Evolutionary conservation across 305 asterid genomes (phyloP), one percentile per base, ranked within the genome.

Genomic region (Galium porrigens): DNA sequence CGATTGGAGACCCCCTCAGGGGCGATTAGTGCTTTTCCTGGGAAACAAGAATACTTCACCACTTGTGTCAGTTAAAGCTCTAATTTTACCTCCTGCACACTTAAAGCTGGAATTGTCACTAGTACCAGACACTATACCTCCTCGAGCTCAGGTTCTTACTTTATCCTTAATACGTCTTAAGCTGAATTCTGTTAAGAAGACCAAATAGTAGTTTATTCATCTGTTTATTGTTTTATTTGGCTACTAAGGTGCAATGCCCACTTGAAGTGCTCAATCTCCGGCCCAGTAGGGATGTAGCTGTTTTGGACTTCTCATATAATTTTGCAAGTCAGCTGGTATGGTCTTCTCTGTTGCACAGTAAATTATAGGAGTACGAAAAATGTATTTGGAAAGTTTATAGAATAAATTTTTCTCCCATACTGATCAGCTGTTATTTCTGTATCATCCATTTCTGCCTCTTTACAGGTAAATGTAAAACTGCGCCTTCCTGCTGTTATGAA

Each of bases 121-220:
- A 73, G 96, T 90, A 63, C 97, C 97, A 0, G 97, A 90, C 39
- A 88, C 89, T 64, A 90, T 90, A 77, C 97, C 97, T 30, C 97
- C 97, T 22, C 81, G 97, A 77, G 97, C 97, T 32, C 97, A 90
- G 96, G 97, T 90, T 64, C 20, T 17, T 46, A 14, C 57, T 63
- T 58, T 57, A 39, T 59, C 46, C 42, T 63, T 69, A 41, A 30
- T 57, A 68, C 20, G 30, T 22, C 70, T 64, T 63, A 37, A 53
- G 12, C 53, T 64, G 32, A 55, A 15, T 9, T 65, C 18, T 14
- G 42, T 34, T 29, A 6, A 58, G 20, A 49, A 58, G 20, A 49
- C 48, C 65, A 63, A 64, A 22, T 14, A 29, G 17, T 27, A 8
- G 25, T 46, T 29, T 41, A 49, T 68, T 49, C 15, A 29, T 14